Base-by-base conservation (phyloP, 2,329 filamentous ascomycete genomes). In the Pseudogymnoascus sp. region DNA sequence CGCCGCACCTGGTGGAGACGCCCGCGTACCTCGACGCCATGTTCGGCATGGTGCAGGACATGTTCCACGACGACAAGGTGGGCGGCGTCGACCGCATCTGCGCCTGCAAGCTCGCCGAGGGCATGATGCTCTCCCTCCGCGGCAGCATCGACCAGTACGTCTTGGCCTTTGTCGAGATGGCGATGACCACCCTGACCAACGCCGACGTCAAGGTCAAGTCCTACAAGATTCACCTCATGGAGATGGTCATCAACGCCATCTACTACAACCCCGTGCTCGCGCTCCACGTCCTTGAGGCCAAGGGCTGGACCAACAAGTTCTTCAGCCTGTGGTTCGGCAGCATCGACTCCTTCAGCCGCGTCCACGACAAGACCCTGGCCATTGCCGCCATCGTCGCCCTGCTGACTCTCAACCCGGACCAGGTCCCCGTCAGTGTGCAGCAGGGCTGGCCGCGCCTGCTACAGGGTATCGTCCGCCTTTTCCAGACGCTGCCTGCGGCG, bases 291-390 rank as follows among this genome's bases (percentile, higher is more conserved):
- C 83, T 99, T n/a, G 95, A 99, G 78, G 79, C 82, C 62, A 93
- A 96, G 72, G 88, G 86, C 65, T 97, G 93, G 93, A 97, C 95
- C 6, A 97, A 97, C 78, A 96, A 96, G 74, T 99, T 99, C 79
- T 99, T 99, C 81, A 96, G 91, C 77, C 80, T 96, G 65, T 99
- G 95, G 95, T 99, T 99, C 76, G 91, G 91, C 44, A 96, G 88
- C 78, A 99, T 99, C 79, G 89, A 96, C 67, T 88, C 86, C 71
- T 97, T 99, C 78, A 90, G 86, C 62, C 85, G 95, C 44, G 95
- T 99, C 2, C 95, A 99, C 74, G 95, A 99, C 80, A 99, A 99
- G 84, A 99, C 97, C 81, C 82, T 99, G 26, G 97, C 91, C 67
- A 97, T 99, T 70, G 90, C 93, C 17, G 93, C 93, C 57, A 97